Base-by-base conservation (phyloP, 2,329 filamentous ascomycete species). In the Botryosphaeria dothidea region DNA sequence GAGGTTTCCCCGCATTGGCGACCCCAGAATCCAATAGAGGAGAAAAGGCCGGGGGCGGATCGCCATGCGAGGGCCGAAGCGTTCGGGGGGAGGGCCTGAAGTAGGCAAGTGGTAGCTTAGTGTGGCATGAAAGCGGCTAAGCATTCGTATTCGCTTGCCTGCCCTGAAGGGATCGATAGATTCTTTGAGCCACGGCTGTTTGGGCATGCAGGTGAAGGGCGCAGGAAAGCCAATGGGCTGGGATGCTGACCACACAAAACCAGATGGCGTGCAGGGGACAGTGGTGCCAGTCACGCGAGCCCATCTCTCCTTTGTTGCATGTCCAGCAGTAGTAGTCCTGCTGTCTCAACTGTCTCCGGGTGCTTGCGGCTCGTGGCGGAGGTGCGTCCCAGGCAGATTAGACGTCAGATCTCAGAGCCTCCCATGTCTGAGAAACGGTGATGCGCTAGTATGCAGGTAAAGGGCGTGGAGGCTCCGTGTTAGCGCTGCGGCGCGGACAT, bases 1-100 rank as follows among this genome's bases (percentile, higher is more conserved):
- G 56, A 60, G 56, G 11, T 25, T 60, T 60, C 56, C 56, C 56
- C 56, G 56, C 56, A 60, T 60, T 34, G 46, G 56, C 56, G 29
- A 46, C 56, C 56, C 56, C 56, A 23, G 56, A 45, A 27, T 46
- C 56, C 56, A 60, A 60, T 60, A 46, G 56, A 46, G 41, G 56
- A 8, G 25, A 46, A 15, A 15, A 1, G 41, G 5, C 56, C 38
- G 56, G 36, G 11, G 11, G 8, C n/a, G 3, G 38, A 60, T 60
- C 56, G 46, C 38, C 56, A 25, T 11, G 38, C 25, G 56, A 60
- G 56, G 56, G 56, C 43, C 56, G 56, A 60, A 46, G 56, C 56
- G 56, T 34, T 60, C 56, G 56, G 56, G 17, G n/a, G 27, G 17
- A 6, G 36, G 38, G 9, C 41, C 56, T 60, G 41, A 21, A 60